Evolutionary conservation across 805 yeast genomes (phyloP), one percentile per base, ranked within the genome.

Genomic region (Clavispora carvajalis): DNA sequence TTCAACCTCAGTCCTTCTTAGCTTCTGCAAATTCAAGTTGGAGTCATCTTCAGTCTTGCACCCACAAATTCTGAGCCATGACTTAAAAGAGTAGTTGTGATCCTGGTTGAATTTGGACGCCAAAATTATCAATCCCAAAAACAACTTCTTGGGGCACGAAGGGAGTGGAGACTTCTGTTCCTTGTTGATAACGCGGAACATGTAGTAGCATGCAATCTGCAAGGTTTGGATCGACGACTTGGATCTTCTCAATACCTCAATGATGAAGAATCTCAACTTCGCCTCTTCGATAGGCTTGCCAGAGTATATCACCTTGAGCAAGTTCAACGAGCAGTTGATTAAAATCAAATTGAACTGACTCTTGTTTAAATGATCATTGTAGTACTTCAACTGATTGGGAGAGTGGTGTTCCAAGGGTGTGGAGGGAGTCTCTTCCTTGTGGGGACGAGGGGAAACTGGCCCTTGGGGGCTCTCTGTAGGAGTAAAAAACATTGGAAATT

Each of bases 61-160:
- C 0, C 95, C 93, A 24, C 87, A 75, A 37, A 87, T 80, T 55
- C 77, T 76, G 38, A 82, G 67, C 95, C 95, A 87, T 5, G 85
- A 76, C 46, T 69, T 72, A 49, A 83, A 71, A 22, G 84, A 69
- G 59, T 76, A 85, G 55, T 81, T 82, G 37, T 77, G 75, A 60
- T 87, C 95, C 55, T 80, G 87, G 44, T 74, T 68, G 58, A 79
- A 85, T 57, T 87, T 87, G 38, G 82, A 75, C 4, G 93, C 80
- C 28, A 87, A 64, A 39, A 86, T 83, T 39, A 87, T 58, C 53
- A 85, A 74, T 2, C 81, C 74, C 45, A 87, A 68, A 47, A 87
- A 80, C 31, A 79, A 72, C 46, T 84, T 76, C 51, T 85, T 79
- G 7, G 88, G 82, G 52, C 85, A 80, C 37, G 47, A 49, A 25